Evolutionary conservation across 2,329 filamentous ascomycete genomes (phyloP).

Genomic region (Scedosporium boydii): DNA sequence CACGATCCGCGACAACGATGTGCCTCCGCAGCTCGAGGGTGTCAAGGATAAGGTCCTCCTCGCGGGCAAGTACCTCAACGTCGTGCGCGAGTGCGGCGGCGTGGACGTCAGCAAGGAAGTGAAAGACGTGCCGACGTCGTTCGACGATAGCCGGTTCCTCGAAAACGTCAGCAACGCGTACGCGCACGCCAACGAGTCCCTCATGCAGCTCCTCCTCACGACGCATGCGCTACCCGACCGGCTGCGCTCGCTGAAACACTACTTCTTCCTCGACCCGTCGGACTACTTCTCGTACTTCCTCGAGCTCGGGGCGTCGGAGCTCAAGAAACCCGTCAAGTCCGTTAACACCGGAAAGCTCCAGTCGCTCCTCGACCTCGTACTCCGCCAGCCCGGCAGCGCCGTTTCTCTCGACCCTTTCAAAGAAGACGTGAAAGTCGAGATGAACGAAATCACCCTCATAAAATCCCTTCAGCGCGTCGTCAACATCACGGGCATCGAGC

Average conservation of each 20-base stretch:
- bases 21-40: slow-evolving; percentile 82
- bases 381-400: slow-evolving; percentile 91
- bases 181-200: slow-evolving; percentile 86
- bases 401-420: slow-evolving; percentile 95
- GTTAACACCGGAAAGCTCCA: slow-evolving; percentile 93
- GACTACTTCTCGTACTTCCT: slow-evolving; percentile 99
- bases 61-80: slow-evolving; percentile 95
- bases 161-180: slow-evolving; percentile 96
- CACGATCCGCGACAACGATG: slow-evolving; percentile 81
- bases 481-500: slow-evolving; percentile 90
- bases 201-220: slow-evolving; percentile 83
- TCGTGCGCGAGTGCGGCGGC: slow-evolving; percentile 92
- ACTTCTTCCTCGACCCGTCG: slow-evolving; percentile 96
- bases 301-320: slow-evolving; percentile 78
- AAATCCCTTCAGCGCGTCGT: slow-evolving; percentile 94
- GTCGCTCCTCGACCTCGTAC: slow-evolving; percentile 86
- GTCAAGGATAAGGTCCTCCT: slow-evolving; percentile 92
- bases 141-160: slow-evolving; percentile 84
- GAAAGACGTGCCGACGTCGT: slow-evolving; percentile 79
- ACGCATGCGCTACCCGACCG: slow-evolving; percentile 84
- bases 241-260: slow-evolving; percentile 88
- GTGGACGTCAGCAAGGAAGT: slow-evolving; percentile 88
- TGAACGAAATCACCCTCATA: slow-evolving; percentile 89
- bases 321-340: slow-evolving; percentile 77
- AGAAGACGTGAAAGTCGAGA: slow-evolving; percentile 93